Evolutionary conservation across 768 basidiomycete genomes (phyloP).

Genomic region (Mycena epipterygia): DNA sequence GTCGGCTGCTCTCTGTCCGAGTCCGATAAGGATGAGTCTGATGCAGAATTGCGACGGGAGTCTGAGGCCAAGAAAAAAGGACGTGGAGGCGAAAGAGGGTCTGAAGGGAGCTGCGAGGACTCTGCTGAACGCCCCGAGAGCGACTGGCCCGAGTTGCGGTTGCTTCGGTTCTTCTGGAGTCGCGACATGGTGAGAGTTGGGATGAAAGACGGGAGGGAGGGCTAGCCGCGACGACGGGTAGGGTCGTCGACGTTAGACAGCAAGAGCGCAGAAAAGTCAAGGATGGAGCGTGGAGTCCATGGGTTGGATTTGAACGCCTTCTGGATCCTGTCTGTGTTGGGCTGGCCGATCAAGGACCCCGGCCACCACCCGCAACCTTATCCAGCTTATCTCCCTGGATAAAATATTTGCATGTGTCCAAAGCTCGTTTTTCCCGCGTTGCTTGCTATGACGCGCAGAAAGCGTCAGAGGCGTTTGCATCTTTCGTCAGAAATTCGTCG

Average conservation of each 20-base stretch:
- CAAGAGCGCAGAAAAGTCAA: background rate
- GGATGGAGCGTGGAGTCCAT: background rate
- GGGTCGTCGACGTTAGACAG: background rate
- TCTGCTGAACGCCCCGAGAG: background rate
- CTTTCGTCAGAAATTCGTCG: too few species aligned
- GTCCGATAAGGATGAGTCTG: constrained; percentile 29
- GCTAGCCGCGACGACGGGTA: background rate
- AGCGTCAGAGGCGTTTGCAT: too few species aligned
- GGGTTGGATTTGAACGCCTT: background rate
- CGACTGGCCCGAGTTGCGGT: constrained; percentile 8
- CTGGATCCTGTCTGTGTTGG: background rate
- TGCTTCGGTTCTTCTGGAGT: constrained; percentile 17
- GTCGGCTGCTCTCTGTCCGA: constrained; percentile 17
- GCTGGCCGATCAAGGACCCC: background rate
- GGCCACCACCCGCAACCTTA: background rate
- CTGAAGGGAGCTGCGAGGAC: background rate
- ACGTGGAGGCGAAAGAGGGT: constrained; percentile 26
- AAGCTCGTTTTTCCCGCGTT: too few species aligned
- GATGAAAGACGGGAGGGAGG: background rate
- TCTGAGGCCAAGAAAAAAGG: constrained; percentile 20
- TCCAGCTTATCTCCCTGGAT: background rate
- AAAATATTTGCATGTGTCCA: too few species aligned
- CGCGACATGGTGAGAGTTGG: constrained; percentile 12
- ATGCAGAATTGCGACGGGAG: constrained; percentile 13
- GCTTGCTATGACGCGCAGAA: too few species aligned